phyloP scores from a whole-genome alignment of 805 yeast genomes.

The Nakazawaea siamensis region DNA sequence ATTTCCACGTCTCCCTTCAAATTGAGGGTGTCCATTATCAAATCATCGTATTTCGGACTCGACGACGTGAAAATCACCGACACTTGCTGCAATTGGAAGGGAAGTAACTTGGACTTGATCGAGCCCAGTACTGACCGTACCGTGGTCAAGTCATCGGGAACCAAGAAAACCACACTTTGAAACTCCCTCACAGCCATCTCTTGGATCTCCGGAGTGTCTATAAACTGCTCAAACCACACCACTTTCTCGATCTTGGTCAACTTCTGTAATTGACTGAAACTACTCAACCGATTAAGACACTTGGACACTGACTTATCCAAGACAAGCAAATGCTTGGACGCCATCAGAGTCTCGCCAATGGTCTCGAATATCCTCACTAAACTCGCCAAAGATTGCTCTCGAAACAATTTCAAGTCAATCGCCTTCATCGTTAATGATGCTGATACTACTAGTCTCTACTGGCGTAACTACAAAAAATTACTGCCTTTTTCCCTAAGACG shows the following conservation, averaged over 20 bases:
- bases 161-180: constrained; percentile 17
- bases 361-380: too few species aligned
- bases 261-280: constrained; percentile 18
- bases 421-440: too few species aligned
- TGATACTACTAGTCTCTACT: too few species aligned
- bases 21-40: constrained; percentile 16
- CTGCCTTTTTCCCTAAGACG: too few species aligned
- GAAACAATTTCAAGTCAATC: too few species aligned
- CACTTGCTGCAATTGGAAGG: constrained; percentile 6
- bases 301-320: constrained; percentile 16
- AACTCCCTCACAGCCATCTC: constrained; percentile 11
- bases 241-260: constrained; percentile 18
- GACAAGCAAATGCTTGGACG: constrained; percentile 9
- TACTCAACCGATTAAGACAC: constrained; percentile 18
- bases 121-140: constrained; percentile 5
- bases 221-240: constrained; percentile 20
- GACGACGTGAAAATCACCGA: constrained; percentile 13
- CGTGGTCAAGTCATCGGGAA: constrained; percentile 1
- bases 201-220: not conserved
- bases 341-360: too few species aligned
- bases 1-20: constrained; percentile 19
- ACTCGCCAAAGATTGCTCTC: too few species aligned
- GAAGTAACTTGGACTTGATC: constrained; percentile 7
- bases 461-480: too few species aligned
- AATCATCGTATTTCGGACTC: constrained; percentile 1